Evolutionary conservation across 179 eudicot genomes (phyloP).

Genomic region (Carnegiea gigantea): DNA sequence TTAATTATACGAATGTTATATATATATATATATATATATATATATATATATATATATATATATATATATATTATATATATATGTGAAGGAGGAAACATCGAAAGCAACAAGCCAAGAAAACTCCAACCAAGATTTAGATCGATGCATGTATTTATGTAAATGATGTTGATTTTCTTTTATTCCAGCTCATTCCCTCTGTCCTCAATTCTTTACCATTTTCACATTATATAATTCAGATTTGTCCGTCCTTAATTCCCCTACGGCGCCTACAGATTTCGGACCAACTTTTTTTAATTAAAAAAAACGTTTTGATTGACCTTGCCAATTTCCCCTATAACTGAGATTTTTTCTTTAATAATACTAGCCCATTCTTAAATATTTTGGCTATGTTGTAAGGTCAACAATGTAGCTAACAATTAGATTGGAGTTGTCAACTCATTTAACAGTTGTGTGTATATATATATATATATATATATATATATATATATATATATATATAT

Average conservation of each 20-base stretch:
- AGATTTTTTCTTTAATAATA: background rate
- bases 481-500: no score
- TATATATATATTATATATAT: no score
- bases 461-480: no score
- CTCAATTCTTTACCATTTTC: background rate
- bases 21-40: no score
- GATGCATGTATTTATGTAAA: background rate
- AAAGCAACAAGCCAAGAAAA: slow-evolving; percentile 25
- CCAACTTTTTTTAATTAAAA: no score
- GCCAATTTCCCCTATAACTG: background rate
- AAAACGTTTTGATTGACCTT: background rate
- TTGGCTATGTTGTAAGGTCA: background rate
- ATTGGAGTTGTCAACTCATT: background rate
- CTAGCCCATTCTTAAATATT: no score
- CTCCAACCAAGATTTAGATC: slow-evolving; percentile 21
- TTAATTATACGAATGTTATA: no score
- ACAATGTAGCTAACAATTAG: no score
- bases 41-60: no score
- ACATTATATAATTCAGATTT: background rate
- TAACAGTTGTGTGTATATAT: no score
- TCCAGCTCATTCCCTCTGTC: slow-evolving; percentile 19
- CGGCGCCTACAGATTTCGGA: no score
- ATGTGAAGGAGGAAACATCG: slow-evolving; percentile 25
- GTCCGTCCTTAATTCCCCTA: background rate
- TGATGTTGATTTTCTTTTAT: background rate